These are phyloP conservation scores for Solanum habrochaites DNA, from an alignment of 257 asterid species.

Conservation along the genomic window DNA sequence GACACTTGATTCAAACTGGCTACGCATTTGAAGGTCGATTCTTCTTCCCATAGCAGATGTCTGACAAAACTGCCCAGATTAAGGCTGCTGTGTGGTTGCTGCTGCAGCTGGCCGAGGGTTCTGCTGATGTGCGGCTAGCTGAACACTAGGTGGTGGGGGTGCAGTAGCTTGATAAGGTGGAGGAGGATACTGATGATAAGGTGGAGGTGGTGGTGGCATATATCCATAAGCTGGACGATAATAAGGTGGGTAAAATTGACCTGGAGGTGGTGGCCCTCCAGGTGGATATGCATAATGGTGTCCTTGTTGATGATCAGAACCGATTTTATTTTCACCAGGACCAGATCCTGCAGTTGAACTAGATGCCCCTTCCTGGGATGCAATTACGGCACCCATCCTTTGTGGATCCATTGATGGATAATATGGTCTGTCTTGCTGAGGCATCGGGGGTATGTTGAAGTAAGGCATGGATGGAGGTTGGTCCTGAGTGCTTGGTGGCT, in stretches of 20 bases:
- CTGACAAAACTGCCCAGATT: neutral
- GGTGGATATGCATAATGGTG: conserved; percentile 43
- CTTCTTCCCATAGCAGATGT: neutral
- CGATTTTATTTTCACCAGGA: conserved; percentile 37
- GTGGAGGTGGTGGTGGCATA: conserved; percentile 43
- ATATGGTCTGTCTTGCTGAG: conserved; percentile 61
- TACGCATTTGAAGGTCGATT: neutral
- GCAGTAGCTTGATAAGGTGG: conserved; percentile 12
- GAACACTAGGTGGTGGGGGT: conserved; percentile 27
- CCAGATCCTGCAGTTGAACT: conserved; percentile 18
- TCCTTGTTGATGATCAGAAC: conserved; percentile 26
- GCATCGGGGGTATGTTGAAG: conserved; percentile 76
- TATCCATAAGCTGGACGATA: conserved; percentile 53
- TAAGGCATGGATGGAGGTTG: conserved; percentile 62
- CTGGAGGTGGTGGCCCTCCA: conserved; percentile 46
- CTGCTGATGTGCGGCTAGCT: neutral
- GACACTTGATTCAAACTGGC: neutral
- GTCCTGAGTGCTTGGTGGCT: conserved; percentile 39
- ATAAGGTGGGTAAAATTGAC: conserved; percentile 60
- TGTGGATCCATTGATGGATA: conserved; percentile 99
- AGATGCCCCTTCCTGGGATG: conserved; percentile 58
- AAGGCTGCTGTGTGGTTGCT: neutral
- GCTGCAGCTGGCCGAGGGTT: neutral
- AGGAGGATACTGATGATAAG: conserved; percentile 37
- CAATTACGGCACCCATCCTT: conserved; percentile 76